These are phyloP conservation scores for Coemansia sp. DNA, from an alignment of 192 early-diverging fungal species.

Conservation along the genomic window DNA sequence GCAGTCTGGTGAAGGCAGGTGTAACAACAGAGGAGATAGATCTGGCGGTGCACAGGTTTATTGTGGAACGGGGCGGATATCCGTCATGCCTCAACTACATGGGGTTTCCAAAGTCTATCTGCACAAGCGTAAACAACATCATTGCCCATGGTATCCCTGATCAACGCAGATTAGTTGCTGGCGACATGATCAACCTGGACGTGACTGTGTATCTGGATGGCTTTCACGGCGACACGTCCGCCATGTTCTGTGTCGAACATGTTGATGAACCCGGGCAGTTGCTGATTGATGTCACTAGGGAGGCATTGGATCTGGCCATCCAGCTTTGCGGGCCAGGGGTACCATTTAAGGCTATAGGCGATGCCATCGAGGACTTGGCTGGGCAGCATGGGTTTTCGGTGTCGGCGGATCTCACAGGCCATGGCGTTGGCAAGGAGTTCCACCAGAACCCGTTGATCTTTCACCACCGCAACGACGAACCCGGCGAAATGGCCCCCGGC, in stretches of 20 bases:
- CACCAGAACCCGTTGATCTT: conserved; percentile 79
- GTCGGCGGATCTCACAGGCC: conserved; percentile 74
- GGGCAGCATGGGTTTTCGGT: conserved; percentile 56
- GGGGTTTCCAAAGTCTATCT: conserved; percentile 71
- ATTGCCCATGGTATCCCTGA: conserved; percentile 79
- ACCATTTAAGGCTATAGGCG: conserved; percentile 63
- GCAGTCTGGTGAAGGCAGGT: conserved; percentile 48
- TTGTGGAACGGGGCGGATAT: conserved; percentile 57
- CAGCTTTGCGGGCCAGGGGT: conserved; percentile 70
- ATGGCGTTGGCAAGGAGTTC: conserved; percentile 82
- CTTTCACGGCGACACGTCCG: conserved; percentile 72
- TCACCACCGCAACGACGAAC: conserved; percentile 72
- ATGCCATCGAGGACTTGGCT: conserved; percentile 54
- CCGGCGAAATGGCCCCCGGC: conserved; percentile 65
- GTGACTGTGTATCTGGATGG: conserved; percentile 65
- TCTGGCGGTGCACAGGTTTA: conserved; percentile 50
- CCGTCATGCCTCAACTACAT: conserved; percentile 77
- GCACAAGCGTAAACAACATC: conserved; percentile 82
- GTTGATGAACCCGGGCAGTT: conserved; percentile 56
- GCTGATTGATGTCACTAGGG: conserved; percentile 57
- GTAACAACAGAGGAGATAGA: conserved; percentile 55
- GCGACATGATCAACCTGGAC: conserved; percentile 79
- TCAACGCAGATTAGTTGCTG: conserved; percentile 54
- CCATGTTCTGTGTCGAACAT: conserved; percentile 59
- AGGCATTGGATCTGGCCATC: conserved; percentile 60